A percentile compares a stretch with the other conserved stretches of the same genome.
Conservation (phyloP, 148 eudicot genomes). For the Hydrangea macrophylla region DNA sequence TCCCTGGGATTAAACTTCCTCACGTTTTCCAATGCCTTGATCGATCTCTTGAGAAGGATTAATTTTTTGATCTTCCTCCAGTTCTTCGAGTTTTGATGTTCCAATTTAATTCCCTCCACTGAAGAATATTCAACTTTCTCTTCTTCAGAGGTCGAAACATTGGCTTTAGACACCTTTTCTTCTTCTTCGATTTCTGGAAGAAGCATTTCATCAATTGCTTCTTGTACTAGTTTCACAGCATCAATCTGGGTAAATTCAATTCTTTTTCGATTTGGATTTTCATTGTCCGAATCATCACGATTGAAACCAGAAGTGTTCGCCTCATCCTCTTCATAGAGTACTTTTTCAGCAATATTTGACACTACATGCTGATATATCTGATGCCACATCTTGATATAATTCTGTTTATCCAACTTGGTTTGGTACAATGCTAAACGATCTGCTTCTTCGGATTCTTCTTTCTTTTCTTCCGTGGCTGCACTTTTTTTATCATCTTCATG, state of each 20-base stretch:
- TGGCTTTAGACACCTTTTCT: conserved; percentile 13
- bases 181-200: conserved; percentile 40
- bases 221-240: conserved; percentile 65
- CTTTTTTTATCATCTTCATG: conserved; percentile 9
- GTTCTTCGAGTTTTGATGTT: conserved; percentile 29
- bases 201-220: conserved; percentile 75
- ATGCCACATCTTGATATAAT: conserved; percentile 79
- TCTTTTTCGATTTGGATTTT: conserved; percentile 27
- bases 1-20: conserved; percentile 35
- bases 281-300: conserved; percentile 19
- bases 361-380: conserved; percentile 69
- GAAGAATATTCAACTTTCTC: conserved; percentile 16
- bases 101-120: conserved; percentile 7
- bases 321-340: conserved; percentile 31
- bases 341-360: conserved; percentile 46
- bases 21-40: conserved; percentile 69
- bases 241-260: conserved; percentile 43
- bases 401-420: conserved; percentile 39
- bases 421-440: neutral
- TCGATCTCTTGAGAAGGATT: conserved; percentile 60
- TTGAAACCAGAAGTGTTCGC: conserved; percentile 7
- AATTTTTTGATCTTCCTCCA: conserved; percentile 61
- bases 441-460: neutral
- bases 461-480: conserved; percentile 12
- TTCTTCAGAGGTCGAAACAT: conserved; percentile 13